Evolutionary conservation across 2,329 filamentous ascomycete species (phyloP).

Genomic region (Colletotrichum orbiculare): DNA sequence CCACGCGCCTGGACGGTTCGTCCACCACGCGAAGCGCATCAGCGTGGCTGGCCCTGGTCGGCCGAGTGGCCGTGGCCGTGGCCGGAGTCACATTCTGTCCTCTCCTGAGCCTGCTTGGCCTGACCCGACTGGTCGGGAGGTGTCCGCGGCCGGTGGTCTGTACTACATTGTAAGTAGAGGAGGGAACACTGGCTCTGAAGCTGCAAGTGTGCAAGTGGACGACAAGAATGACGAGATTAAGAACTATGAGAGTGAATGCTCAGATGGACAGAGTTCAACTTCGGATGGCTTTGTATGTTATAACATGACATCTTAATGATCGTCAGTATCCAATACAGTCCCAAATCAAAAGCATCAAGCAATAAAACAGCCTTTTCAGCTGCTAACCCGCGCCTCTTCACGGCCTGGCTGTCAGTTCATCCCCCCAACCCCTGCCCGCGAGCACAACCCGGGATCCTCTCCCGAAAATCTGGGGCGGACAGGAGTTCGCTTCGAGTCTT

Average conservation of each 20-base stretch:
- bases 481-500: conserved; percentile 7
- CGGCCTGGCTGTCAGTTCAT: not conserved
- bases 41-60: not conserved
- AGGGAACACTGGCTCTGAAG: not conserved
- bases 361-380: too few species aligned
- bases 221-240: too few species aligned
- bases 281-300: too few species aligned
- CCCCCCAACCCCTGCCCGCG: conserved; percentile 6
- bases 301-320: too few species aligned
- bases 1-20: not conserved
- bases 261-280: too few species aligned
- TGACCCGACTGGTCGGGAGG: conserved; percentile 1
- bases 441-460: conserved; percentile 11
- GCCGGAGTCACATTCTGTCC: not conserved
- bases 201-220: not conserved
- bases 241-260: too few species aligned
- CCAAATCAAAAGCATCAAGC: too few species aligned
- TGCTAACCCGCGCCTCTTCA: too few species aligned
- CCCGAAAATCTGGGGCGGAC: conserved; percentile 23
- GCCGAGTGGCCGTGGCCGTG: conserved; percentile 2
- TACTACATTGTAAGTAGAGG: not conserved
- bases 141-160: not conserved
- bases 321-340: not conserved
- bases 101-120: conserved; percentile 13
- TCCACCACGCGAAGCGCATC: not conserved